Evolutionary conservation across 225 moss, liverwort and hornwort species (phyloP), one percentile per base, ranked within the genome.

Genomic region (Bryum argenteum): DNA sequence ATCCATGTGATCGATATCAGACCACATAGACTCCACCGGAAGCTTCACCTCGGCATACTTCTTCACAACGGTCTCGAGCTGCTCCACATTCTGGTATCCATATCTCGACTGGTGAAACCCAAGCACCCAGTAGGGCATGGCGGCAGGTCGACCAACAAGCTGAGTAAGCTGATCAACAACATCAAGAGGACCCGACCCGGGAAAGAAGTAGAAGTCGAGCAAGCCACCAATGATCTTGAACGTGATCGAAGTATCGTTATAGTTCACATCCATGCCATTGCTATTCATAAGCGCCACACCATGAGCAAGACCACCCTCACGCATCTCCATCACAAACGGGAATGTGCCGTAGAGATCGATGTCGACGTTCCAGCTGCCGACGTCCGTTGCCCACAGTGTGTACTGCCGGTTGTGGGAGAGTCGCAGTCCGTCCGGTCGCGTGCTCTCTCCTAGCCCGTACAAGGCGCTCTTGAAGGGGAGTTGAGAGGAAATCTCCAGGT

Each of bases 51-150:
- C 82, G 54, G 80, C 77, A 45, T 88, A 88, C 69, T 71, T 70
- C 53, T 72, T 76, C 48, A 88, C 61, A 15, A 88, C 88, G 1
- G 75, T 80, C 3, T 85, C 82, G 57, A 84, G 39, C 69, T 88
- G 28, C 71, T 61, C 75, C 61, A 88, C 84, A 54, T 72, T 82
- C 77, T 88, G 75, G 58, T 84, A 88, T 17, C 87, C 84, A 61
- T 79, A 88, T 10, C 81, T 76, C 11, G 84, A 88, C 16, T 84
- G 82, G 40, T 88, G 87, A 66, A 81, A 85, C 28, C 85, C 96
- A 13, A 96, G 79, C 54, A 85, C 77, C 96, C 93, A 96, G 84
- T 91, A 96, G 28, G 93, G 93, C 93, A 96, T 96, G 18, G 90
- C 78, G 38, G 91, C 91, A 22, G 96, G 96, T 9, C 90, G 88